Percentiles rank a stretch among this genome's conserved stretches.
Evolutionary conservation across 2,329 filamentous ascomycete genomes (phyloP).

Genomic region (Tolypocladium paradoxum): DNA sequence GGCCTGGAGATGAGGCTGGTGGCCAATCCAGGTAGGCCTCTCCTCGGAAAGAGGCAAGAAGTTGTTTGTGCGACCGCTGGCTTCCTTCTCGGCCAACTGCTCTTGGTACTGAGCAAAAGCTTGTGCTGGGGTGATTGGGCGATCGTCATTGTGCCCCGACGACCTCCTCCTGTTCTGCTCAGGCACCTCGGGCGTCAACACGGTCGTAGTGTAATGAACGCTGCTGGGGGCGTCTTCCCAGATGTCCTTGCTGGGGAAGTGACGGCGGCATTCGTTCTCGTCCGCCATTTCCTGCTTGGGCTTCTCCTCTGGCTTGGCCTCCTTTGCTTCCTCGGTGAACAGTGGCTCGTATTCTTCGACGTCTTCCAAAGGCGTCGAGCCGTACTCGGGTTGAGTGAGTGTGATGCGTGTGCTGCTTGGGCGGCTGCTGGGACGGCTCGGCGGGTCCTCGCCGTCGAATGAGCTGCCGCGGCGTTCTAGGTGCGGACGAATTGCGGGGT

Average conservation of each 20-base stretch:
- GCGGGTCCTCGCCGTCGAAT: constrained; percentile 43
- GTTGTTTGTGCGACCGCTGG: constrained; percentile 15
- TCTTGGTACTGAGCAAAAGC: constrained; percentile 57
- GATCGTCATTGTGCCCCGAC: constrained; percentile 17
- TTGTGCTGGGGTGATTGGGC: constrained; percentile 46
- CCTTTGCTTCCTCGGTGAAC: constrained; percentile 68
- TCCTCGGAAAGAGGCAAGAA: constrained; percentile 18
- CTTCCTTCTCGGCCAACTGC: constrained; percentile 50
- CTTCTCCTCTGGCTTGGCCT: constrained; percentile 26
- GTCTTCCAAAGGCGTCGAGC: constrained; percentile 66
- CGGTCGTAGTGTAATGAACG: constrained; percentile 66
- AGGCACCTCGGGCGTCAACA: constrained; percentile 59
- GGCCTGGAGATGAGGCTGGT: constrained; percentile 38
- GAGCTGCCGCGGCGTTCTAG: constrained; percentile 51
- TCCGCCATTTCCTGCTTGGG: constrained; percentile 18
- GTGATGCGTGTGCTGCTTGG: constrained; percentile 47
- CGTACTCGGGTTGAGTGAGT: constrained; percentile 39
- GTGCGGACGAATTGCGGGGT: constrained; percentile 72
- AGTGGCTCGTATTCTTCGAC: constrained; percentile 92
- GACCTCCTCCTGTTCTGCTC: constrained; percentile 27
- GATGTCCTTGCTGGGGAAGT: constrained; percentile 88
- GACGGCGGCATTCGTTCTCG: constrained; percentile 47
- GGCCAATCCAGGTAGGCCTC: constrained; percentile 32
- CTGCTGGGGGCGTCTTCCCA: constrained; percentile 96
- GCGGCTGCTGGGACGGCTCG: constrained; percentile 54